Evolutionary conservation across 768 basidiomycete species (phyloP), one percentile per base, ranked within the genome.

Genomic region (Suillus subalutaceus): DNA sequence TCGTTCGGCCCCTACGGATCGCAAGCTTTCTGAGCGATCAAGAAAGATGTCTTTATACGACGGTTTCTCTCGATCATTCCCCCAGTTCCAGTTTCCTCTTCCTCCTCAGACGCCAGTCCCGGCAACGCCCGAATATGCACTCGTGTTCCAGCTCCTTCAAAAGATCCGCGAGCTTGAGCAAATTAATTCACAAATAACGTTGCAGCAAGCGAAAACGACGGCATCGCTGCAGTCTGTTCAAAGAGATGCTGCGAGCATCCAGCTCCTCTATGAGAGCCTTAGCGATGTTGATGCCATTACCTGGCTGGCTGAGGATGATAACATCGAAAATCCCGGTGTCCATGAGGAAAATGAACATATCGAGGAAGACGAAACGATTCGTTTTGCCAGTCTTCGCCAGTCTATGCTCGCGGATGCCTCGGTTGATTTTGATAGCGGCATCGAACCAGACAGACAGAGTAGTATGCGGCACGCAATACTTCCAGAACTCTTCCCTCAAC

Each of bases 111-210:
- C 71, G 37, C 66, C 71, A 56, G 71, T 69, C 62, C 62, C 68
- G 44, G 55, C 67, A 43, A 69, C 68, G 8, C 72, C 71, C 20
- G 80, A 89, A 75, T 86, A 82, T 69, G 79, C 76, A 68, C 81
- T 94, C 62, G 84, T 94, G n/a, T 80, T 86, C 12, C 89, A 92
- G 73, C 84, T 94, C 8, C 77, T 93, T 52, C 72, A 79, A 18
- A 94, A 94, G 78, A 90, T 94, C 61, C 81, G 84, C 57, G 92
- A 94, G 73, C 82, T 94, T 1, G 91, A 94, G 71, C 84, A 88
- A 46, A 85, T 90, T 3, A 94, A 94, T 69, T 68, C 79, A 8
- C 84, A 85, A 64, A 92, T 94, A 50, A 79, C 86, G 26, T 79
- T 83, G 64, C 87, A 90, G 67, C 92, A 94, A 72, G 76, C 75